phyloP scores from a whole-genome alignment of 345 rosid species.

The Cardamine occulta region DNA sequence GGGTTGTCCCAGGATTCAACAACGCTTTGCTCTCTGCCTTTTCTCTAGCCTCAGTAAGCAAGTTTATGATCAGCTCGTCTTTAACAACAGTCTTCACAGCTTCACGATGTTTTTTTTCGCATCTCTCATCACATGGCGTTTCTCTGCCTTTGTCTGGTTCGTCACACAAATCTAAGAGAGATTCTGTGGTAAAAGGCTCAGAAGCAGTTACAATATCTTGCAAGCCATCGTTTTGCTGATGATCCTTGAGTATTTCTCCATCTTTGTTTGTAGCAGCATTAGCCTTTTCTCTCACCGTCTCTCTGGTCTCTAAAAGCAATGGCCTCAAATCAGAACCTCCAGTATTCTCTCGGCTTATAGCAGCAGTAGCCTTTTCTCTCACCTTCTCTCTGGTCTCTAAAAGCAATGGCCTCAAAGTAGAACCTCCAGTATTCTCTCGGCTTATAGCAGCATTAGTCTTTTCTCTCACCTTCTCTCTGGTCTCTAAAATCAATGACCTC shows the following conservation, averaged over 20 bases:
- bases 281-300: constrained; percentile 28
- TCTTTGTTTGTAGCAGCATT: constrained; percentile 37
- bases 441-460: constrained; percentile 30
- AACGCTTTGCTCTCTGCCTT: constrained; percentile 42
- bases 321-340: constrained; percentile 26
- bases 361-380: constrained; percentile 22
- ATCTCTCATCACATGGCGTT: constrained; percentile 30
- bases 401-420: constrained; percentile 16
- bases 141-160: constrained; percentile 40
- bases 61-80: constrained; percentile 38
- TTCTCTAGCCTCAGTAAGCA: constrained; percentile 36
- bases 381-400: constrained; percentile 29
- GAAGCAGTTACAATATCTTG: constrained; percentile 33
- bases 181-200: constrained; percentile 50
- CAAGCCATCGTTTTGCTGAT: constrained; percentile 22
- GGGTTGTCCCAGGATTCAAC: constrained; percentile 37
- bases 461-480: constrained; percentile 27
- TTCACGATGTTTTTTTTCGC: constrained; percentile 31
- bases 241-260: constrained; percentile 40
- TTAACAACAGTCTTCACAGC: constrained; percentile 44
- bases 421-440: constrained; percentile 26
- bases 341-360: constrained; percentile 30
- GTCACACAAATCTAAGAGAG: constrained; percentile 48
- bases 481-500: constrained; percentile 18
- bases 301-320: constrained; percentile 15